These are phyloP conservation scores for Cairneyella variabilis DNA, from an alignment of 495 filamentous ascomycete genomes.

Conservation along the genomic window DNA sequence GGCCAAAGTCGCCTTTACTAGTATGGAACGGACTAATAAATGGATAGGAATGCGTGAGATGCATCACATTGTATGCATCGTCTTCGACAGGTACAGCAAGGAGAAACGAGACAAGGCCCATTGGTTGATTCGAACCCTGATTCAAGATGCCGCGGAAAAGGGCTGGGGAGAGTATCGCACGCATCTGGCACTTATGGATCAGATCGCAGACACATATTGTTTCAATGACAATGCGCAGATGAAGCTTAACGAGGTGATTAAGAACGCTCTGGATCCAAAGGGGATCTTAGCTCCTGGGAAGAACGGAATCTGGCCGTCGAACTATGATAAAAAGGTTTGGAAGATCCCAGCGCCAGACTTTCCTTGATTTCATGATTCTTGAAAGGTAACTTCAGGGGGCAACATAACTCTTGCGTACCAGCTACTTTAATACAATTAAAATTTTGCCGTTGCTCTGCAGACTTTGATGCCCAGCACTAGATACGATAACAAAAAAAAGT, in stretches of 20 bases:
- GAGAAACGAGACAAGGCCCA: slow-evolving; percentile 31
- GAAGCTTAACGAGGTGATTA: slow-evolving; percentile 47
- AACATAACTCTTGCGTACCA: too few species aligned
- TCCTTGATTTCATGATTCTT: too few species aligned
- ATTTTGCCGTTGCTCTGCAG: too few species aligned
- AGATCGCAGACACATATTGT: slow-evolving; percentile 47
- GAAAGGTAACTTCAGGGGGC: too few species aligned
- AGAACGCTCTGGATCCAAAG: slow-evolving; percentile 48
- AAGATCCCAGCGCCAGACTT: slow-evolving; percentile 8
- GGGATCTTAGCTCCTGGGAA: slow-evolving; percentile 47
- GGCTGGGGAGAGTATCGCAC: slow-evolving; percentile 52
- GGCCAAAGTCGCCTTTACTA: slow-evolving; percentile 18
- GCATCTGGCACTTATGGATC: slow-evolving; percentile 47
- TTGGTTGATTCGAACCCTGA: slow-evolving; percentile 37
- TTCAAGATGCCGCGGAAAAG: slow-evolving; percentile 35
- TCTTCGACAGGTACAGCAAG: slow-evolving; percentile 37
- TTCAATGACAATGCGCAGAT: slow-evolving; percentile 45
- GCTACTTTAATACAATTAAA: too few species aligned
- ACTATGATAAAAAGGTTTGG: slow-evolving; percentile 40
- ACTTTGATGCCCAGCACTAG: too few species aligned
- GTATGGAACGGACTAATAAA: not conserved
- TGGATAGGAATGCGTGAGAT: slow-evolving; percentile 7
- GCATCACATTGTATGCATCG: slow-evolving; percentile 44
- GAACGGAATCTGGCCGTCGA: slow-evolving; percentile 47
- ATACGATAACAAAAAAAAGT: too few species aligned